These are phyloP conservation scores for Auriscalpium vulgare DNA, from an alignment of 768 basidiomycete genomes.

Conservation along the genomic window DNA sequence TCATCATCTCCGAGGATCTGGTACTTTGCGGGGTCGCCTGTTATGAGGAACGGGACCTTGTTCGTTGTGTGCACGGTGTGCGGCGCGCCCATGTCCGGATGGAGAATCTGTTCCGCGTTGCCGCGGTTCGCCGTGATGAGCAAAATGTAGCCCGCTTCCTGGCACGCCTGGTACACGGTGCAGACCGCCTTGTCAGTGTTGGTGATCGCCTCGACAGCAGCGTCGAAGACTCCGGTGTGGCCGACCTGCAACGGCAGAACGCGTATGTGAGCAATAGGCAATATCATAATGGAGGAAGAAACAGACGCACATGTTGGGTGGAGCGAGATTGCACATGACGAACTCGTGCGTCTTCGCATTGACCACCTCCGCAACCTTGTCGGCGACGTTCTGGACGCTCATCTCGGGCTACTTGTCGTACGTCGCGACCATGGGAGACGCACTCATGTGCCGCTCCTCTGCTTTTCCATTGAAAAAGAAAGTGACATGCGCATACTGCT, in stretches of 20 bases:
- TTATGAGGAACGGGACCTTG: slow-evolving; percentile 85
- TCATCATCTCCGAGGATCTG: slow-evolving; percentile 44
- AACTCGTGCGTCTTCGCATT: slow-evolving; percentile 67
- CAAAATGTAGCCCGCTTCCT: slow-evolving; percentile 80
- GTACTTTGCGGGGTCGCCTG: slow-evolving; percentile 50
- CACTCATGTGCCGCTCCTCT: slow-evolving; percentile 83
- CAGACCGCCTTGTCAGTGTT: slow-evolving; percentile 89
- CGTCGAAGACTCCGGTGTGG: slow-evolving; percentile 87
- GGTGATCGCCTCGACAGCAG: slow-evolving; percentile 80
- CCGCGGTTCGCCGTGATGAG: slow-evolving; percentile 91
- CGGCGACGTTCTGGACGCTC: slow-evolving; percentile 82
- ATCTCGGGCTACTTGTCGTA: slow-evolving; percentile 90
- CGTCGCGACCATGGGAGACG: slow-evolving; percentile 89
- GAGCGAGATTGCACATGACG: slow-evolving; percentile 97
- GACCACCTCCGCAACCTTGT: slow-evolving; percentile 87
- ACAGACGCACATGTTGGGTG: slow-evolving; percentile 75
- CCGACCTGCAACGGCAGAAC: slow-evolving; percentile 49
- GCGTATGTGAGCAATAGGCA: neutral
- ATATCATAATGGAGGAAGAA: neutral
- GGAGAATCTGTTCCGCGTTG: slow-evolving; percentile 92
- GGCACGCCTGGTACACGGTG: slow-evolving; percentile 77
- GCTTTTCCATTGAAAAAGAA: slow-evolving; percentile 95
- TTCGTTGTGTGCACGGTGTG: slow-evolving; percentile 92
- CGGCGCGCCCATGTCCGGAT: slow-evolving; percentile 73
- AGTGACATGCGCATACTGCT: slow-evolving; percentile 96